These are phyloP conservation scores for Vitis amurensis DNA, from an alignment of 164 flowering plant species.

Conservation along the genomic window DNA sequence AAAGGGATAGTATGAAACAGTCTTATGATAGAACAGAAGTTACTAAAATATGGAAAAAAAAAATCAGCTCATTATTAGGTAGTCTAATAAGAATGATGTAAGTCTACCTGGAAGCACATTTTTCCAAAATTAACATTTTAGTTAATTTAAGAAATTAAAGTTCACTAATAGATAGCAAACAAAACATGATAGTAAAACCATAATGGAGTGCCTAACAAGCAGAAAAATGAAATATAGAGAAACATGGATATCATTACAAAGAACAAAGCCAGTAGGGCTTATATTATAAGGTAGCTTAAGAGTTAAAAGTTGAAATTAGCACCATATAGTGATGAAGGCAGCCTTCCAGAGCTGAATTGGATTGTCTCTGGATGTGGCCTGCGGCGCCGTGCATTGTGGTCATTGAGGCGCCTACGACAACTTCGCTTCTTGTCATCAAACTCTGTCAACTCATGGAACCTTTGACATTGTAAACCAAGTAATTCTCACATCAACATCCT, in stretches of 20 bases:
- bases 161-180: too few relatives aligned
- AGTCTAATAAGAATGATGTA: too few relatives aligned
- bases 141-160: too few relatives aligned
- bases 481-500: neutral
- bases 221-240: too few relatives aligned
- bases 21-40: too few relatives aligned
- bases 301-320: conserved; percentile 6
- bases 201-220: too few relatives aligned
- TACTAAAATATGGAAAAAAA: neutral
- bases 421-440: conserved; percentile 88
- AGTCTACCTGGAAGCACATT: too few relatives aligned
- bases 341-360: conserved; percentile 47
- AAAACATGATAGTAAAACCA: too few relatives aligned
- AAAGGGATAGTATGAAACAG: too few relatives aligned
- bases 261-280: too few relatives aligned
- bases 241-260: too few relatives aligned
- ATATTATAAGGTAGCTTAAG: neutral
- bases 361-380: conserved; percentile 64
- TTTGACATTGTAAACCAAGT: conserved; percentile 24
- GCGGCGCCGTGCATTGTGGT: conserved; percentile 91
- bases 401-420: conserved; percentile 79
- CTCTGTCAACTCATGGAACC: conserved; percentile 74
- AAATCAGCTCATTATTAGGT: neutral
- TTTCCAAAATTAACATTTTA: too few relatives aligned
- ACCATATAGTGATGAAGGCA: conserved; percentile 56